A percentile compares a stretch with the other conserved stretches of the same genome.
phyloP scores from a whole-genome alignment of 352 stramenopile genomes.

The Globisporangium abappressorium region DNA sequence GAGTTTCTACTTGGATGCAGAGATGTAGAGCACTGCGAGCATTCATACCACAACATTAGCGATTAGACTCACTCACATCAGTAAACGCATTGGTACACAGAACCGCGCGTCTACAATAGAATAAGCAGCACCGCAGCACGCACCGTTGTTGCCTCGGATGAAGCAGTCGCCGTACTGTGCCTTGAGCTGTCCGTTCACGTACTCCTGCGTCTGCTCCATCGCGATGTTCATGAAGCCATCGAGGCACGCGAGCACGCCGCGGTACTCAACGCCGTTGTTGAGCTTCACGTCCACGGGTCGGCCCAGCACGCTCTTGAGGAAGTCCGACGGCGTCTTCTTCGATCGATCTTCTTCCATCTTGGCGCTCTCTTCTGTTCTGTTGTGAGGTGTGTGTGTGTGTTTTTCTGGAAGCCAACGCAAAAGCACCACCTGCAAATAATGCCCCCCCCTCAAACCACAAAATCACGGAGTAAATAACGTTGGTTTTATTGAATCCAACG shows the following conservation, averaged over 20 bases:
- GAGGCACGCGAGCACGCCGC: slow-evolving; percentile 97
- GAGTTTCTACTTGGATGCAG: slow-evolving; percentile 63
- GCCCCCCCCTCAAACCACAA: slow-evolving; percentile 9
- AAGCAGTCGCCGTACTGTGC: slow-evolving; percentile 99
- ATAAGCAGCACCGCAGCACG: slow-evolving; percentile 13
- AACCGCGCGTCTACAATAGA: background rate
- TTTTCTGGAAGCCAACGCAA: background rate
- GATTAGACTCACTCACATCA: background rate
- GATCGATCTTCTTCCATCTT: slow-evolving; percentile 36
- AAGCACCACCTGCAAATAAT: slow-evolving; percentile 1
- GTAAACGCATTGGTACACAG: background rate
- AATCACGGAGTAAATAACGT: background rate
- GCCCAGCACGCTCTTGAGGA: slow-evolving; percentile 92
- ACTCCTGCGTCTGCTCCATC: slow-evolving; percentile 99
- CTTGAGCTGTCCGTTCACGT: slow-evolving; percentile 98
- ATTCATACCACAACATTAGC: background rate
- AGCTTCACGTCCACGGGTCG: slow-evolving; percentile 98
- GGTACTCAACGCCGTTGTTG: slow-evolving; percentile 99
- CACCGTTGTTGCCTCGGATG: slow-evolving; percentile 99
- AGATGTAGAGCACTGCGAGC: slow-evolving; percentile 77
- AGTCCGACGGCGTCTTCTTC: slow-evolving; percentile 90
- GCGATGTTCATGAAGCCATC: slow-evolving; percentile 99
- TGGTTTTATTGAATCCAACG: background rate
- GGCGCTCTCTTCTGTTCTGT: slow-evolving; percentile 11
- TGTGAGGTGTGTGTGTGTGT: slow-evolving; percentile 9